phyloP scores from a whole-genome alignment of 441 rosid genomes.

The Adansonia rubrostipa region DNA sequence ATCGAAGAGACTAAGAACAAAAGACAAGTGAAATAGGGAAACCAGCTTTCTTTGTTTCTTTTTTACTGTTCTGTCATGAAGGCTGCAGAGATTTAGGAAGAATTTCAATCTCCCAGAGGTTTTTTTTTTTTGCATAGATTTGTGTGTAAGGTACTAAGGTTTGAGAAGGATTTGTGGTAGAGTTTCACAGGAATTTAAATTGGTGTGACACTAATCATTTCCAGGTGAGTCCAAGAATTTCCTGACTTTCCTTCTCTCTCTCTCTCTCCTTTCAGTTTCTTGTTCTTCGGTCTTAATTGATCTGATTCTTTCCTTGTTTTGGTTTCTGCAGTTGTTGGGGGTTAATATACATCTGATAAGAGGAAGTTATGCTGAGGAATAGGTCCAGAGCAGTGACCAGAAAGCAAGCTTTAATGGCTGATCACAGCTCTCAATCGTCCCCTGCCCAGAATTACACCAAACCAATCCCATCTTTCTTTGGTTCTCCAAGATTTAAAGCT shows the following conservation, averaged over 20 bases:
- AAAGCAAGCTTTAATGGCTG: slow-evolving; percentile 67
- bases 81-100: slow-evolving; percentile 49
- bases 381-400: slow-evolving; percentile 60
- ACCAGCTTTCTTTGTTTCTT: background rate
- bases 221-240: slow-evolving; percentile 31
- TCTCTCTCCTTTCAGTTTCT: background rate
- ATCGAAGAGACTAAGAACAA: background rate
- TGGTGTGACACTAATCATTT: slow-evolving; percentile 6
- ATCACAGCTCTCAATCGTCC: slow-evolving; percentile 48
- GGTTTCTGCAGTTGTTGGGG: background rate
- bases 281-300: background rate
- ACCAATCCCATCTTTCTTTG: slow-evolving; percentile 46
- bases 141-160: background rate
- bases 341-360: background rate
- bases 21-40: slow-evolving; percentile 16
- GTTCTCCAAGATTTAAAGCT: slow-evolving; percentile 63
- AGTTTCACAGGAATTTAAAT: slow-evolving; percentile 5
- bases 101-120: slow-evolving; percentile 27
- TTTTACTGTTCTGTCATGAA: slow-evolving; percentile 36
- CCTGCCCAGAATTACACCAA: slow-evolving; percentile 34
- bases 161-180: background rate
- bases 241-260: background rate
- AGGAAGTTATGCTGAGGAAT: slow-evolving; percentile 55
- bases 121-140: background rate
- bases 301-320: slow-evolving; percentile 1